These are phyloP conservation scores for Oropetium thomaeum DNA, from an alignment of 176 grass and related monocot genomes.

Conservation along the genomic window DNA sequence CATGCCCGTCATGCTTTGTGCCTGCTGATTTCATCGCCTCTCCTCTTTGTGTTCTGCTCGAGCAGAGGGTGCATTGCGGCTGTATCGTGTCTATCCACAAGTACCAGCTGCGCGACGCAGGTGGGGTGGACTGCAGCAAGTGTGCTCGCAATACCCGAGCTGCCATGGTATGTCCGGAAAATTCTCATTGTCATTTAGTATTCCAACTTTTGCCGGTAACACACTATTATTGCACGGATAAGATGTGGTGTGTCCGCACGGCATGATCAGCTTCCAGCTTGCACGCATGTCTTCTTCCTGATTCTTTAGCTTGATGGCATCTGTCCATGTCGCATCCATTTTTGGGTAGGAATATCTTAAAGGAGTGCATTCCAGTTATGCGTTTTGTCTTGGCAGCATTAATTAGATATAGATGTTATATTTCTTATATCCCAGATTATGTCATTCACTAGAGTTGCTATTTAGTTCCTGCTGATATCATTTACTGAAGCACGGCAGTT, in stretches of 20 bases:
- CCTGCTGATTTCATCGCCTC: background rate
- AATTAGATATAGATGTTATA: constrained; percentile 16
- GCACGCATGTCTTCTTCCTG: background rate
- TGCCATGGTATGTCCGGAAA: constrained; percentile 36
- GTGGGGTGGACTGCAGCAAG: constrained; percentile 77
- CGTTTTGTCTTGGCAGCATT: constrained; percentile 35
- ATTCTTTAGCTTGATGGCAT: background rate
- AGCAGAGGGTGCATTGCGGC: constrained; percentile 88
- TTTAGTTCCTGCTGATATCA: background rate
- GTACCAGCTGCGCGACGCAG: constrained; percentile 78
- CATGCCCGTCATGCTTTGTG: background rate
- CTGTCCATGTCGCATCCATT: constrained; percentile 1
- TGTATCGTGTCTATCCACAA: constrained; percentile 81
- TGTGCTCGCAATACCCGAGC: constrained; percentile 60
- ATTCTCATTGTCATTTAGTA: background rate
- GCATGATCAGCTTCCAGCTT: background rate
- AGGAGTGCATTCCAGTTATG: constrained; percentile 10
- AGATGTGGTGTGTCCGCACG: background rate
- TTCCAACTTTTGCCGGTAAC: background rate
- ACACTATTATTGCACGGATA: constrained; percentile 5
- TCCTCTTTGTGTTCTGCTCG: constrained; percentile 25
- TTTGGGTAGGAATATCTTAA: background rate
- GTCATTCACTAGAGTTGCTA: constrained; percentile 20
- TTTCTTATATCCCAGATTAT: constrained; percentile 20
- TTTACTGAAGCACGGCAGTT: background rate